Percentiles rank a stretch among this genome's conserved stretches.
Evolutionary conservation across 2,329 filamentous ascomycete genomes (phyloP).

Genomic region (Xenoacremonium recifei): DNA sequence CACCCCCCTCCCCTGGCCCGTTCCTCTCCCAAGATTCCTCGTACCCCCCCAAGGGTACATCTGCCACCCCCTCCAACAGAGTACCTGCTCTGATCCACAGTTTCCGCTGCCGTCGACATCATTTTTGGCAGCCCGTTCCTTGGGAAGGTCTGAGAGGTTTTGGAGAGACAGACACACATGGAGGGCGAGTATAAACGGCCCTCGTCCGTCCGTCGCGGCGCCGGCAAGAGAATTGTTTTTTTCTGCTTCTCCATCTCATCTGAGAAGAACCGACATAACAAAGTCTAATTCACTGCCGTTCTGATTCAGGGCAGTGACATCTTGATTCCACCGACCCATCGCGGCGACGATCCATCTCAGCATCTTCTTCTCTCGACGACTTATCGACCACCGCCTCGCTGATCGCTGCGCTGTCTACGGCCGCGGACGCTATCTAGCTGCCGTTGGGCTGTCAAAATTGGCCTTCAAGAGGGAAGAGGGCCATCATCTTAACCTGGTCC

Average conservation of each 20-base stretch:
- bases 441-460: constrained; percentile 28
- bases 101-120: constrained; percentile 17
- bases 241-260: constrained; percentile 8
- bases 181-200: constrained; percentile 24
- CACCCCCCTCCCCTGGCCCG: constrained; percentile 2
- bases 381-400: constrained; percentile 14
- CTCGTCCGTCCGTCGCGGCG: constrained; percentile 12
- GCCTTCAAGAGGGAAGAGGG: constrained; percentile 21
- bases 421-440: constrained; percentile 27
- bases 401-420: constrained; percentile 24
- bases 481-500: constrained; percentile 34
- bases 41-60: constrained; percentile 16
- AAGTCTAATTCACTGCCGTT: no score
- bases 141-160: constrained; percentile 8
- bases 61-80: constrained; percentile 20
- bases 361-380: background rate
- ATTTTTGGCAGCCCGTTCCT: no score
- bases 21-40: no score
- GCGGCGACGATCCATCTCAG: no score
- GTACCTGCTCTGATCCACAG: constrained; percentile 20
- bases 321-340: constrained; percentile 6
- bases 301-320: no score
- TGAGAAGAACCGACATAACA: constrained; percentile 4
- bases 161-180: constrained; percentile 12
- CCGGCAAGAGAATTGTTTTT: no score